Evolutionary conservation across 2,329 filamentous ascomycete species (phyloP).

Genomic region (Phyllosticta ampelicida): DNA sequence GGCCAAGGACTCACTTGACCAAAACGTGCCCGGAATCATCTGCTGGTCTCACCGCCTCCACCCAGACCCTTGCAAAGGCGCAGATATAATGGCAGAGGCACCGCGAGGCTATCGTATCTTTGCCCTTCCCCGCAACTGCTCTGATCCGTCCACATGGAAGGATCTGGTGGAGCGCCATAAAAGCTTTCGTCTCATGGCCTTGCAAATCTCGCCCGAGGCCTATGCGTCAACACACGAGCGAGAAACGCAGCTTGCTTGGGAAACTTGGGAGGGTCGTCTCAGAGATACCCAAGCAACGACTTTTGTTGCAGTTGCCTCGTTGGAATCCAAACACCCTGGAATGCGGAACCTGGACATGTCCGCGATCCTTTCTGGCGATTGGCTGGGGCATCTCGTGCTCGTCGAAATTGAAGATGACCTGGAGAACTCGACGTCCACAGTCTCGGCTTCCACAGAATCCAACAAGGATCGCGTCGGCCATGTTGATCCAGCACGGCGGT

Average conservation of each 20-base stretch:
- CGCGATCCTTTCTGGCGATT: slow-evolving; percentile 2
- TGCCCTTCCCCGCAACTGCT: slow-evolving; percentile 11
- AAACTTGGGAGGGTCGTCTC: slow-evolving; percentile 15
- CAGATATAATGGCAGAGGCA: not conserved
- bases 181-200: slow-evolving; percentile 14
- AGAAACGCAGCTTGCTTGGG: slow-evolving; percentile 17
- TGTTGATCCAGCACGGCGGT: slow-evolving; percentile 6
- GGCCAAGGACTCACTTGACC: not conserved
- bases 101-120: not conserved
- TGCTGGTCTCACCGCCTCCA: not conserved
- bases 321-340: not conserved
- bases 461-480: not conserved
- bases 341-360: not conserved
- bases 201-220: slow-evolving; percentile 12
- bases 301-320: slow-evolving; percentile 9
- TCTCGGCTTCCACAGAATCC: not conserved
- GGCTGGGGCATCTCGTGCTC: slow-evolving; percentile 14
- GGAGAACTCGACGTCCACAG: not conserved
- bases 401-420: slow-evolving; percentile 4
- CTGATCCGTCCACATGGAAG: slow-evolving; percentile 10
- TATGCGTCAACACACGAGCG: slow-evolving; percentile 15
- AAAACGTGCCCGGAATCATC: not conserved
- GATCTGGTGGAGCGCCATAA: slow-evolving; percentile 12
- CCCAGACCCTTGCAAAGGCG: not conserved
- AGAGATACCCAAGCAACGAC: slow-evolving; percentile 13